Base-by-base conservation (phyloP, 2,329 filamentous ascomycete species). In the Sarocladium oryzae region DNA sequence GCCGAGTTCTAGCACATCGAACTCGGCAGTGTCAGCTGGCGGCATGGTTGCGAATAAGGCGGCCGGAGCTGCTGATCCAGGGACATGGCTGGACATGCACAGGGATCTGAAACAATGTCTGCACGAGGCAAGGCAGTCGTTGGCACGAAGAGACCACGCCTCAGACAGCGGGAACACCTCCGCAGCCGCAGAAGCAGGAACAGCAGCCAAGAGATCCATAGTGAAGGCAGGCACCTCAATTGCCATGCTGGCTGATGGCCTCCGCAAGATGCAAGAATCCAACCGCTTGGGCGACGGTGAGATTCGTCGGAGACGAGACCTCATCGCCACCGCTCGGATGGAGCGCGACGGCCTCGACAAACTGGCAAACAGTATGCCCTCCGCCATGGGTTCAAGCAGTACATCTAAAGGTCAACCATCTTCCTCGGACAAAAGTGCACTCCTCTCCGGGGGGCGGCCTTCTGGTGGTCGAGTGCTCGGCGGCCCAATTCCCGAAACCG, bases 301-400 rank as follows among this genome's bases (percentile, higher is more conserved):
- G 70, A 68, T 91, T 30, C 74, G 87, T 40, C 72, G 89, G 6
- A 72, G 89, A 48, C 75, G 81, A 52, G 88, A 93, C 64, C 69
- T 92, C 55, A 68, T 93, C 3, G 78, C 79, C 1, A 77, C 82
- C 11, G 85, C 85, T 6, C 75, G 80, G 58, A 85, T 87, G 59
- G 88, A 93, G 66, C 79, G 82, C 52, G 87, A 92, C 52, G 85
- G 84, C 2, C 70, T 93, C 16, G 88, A 93, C 59, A 83, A 82
- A 61, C 73, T 91, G 32, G 80, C 86, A 61, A 81, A 84, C 56
- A 84, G 66, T 52, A 66, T 76, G 55, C 64, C 69, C 23, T 63
- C 57, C 46, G 61, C 61, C 18, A 57, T 61, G 4, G 57, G 57
- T 33, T 56, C 54, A 13, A 32, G 68, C 76, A 52, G 77, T 73